These are phyloP conservation scores for Backusella luteola DNA, from an alignment of 192 early-diverging fungal species.

Conservation along the genomic window DNA sequence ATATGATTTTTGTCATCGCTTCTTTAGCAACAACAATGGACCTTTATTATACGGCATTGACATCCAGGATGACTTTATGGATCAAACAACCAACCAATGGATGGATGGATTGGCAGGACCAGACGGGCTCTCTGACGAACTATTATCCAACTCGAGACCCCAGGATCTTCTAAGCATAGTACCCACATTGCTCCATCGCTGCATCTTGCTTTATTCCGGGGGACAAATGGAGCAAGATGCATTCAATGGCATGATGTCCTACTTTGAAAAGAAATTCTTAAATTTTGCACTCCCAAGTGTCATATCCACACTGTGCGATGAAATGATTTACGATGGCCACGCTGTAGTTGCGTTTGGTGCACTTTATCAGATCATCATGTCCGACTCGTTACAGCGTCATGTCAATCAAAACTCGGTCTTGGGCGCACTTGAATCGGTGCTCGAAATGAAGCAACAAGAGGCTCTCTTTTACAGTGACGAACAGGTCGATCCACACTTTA, in stretches of 20 bases:
- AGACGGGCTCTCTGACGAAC: constrained; percentile 33
- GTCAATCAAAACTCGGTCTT: constrained; percentile 1
- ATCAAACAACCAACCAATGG: constrained; percentile 29
- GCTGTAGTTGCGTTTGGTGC: constrained; percentile 10
- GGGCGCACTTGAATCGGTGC: constrained; percentile 9
- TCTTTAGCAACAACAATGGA: constrained; percentile 15
- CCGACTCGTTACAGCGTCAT: not conserved
- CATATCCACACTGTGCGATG: constrained; percentile 26
- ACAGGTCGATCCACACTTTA: not conserved
- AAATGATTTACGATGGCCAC: constrained; percentile 16
- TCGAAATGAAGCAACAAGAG: constrained; percentile 10
- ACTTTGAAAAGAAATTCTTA: constrained; percentile 31
- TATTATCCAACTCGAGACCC: constrained; percentile 24
- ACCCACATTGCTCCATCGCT: constrained; percentile 30
- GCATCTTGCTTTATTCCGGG: constrained; percentile 17
- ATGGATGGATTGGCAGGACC: constrained; percentile 21
- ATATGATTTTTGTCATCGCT: constrained; percentile 27
- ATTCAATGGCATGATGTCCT: constrained; percentile 22
- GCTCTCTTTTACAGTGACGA: not conserved
- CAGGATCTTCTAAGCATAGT: constrained; percentile 21
- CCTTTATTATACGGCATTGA: constrained; percentile 22
- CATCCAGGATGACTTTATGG: constrained; percentile 9
- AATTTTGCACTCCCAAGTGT: constrained; percentile 27
- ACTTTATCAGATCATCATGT: constrained; percentile 13
- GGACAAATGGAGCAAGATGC: constrained; percentile 22